Conservation (phyloP, 192 early-diverging fungal genomes). For the Coemansia asiatica region DNA sequence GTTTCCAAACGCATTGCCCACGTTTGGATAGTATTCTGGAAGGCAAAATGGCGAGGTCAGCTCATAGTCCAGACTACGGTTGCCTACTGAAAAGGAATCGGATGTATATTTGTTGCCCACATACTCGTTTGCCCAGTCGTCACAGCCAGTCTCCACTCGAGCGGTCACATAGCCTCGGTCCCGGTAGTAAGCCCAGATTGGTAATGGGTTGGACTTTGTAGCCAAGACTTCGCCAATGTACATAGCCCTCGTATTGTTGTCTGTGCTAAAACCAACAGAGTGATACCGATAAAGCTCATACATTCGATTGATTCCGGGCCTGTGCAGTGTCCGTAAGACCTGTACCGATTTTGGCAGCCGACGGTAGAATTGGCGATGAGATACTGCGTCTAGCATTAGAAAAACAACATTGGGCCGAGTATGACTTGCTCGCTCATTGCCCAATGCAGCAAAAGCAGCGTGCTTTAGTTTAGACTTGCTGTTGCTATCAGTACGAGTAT, state of each 20-base stretch:
- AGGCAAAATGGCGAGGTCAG: conserved; percentile 59
- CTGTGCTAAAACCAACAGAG: conserved; percentile 56
- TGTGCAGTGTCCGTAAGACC: conserved; percentile 31
- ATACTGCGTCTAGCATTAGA: conserved; percentile 58
- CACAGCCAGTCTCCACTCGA: conserved; percentile 55
- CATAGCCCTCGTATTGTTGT: conserved; percentile 56
- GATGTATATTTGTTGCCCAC: conserved; percentile 18
- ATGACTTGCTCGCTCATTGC: not conserved
- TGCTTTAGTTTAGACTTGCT: not conserved
- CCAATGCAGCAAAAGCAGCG: not conserved
- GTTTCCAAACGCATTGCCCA: conserved; percentile 57
- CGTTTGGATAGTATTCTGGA: conserved; percentile 53
- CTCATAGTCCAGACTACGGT: conserved; percentile 56
- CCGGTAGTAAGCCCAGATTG: conserved; percentile 60
- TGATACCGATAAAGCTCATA: conserved; percentile 59
- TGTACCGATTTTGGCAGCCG: conserved; percentile 52
- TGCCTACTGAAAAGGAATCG: conserved; percentile 35
- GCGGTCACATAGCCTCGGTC: conserved; percentile 59
- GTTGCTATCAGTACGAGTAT: conserved; percentile 15
- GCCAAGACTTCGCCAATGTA: conserved; percentile 48
- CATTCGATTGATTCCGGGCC: conserved; percentile 25
- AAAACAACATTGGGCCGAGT: conserved; percentile 56
- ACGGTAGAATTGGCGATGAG: conserved; percentile 58
- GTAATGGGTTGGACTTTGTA: conserved; percentile 32
- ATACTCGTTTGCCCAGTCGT: conserved; percentile 58